These are phyloP conservation scores for Gymnopilus junonius DNA, from an alignment of 768 basidiomycete species.

Conservation along the genomic window DNA sequence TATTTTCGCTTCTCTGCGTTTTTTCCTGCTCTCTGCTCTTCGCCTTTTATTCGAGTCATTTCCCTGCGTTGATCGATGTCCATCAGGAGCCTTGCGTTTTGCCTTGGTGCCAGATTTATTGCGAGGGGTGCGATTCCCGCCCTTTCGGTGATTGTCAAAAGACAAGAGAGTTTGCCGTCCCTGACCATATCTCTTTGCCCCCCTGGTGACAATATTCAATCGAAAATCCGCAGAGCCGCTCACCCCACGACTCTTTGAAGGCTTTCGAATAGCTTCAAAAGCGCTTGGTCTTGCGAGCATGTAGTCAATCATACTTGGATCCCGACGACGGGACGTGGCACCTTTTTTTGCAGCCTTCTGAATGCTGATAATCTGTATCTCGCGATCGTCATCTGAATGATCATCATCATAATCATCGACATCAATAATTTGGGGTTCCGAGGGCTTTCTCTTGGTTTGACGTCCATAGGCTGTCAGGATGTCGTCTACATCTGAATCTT, in stretches of 20 bases:
- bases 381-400: neutral
- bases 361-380: slow-evolving; percentile 1
- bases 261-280: slow-evolving; percentile 17
- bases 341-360: slow-evolving; percentile 3
- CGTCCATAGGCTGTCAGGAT: slow-evolving; percentile 10
- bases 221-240: slow-evolving; percentile 24
- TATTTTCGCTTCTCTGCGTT: slow-evolving; percentile 25
- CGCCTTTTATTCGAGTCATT: too few relatives aligned
- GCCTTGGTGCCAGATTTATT: neutral
- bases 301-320: slow-evolving; percentile 64
- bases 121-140: slow-evolving; percentile 2
- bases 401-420: neutral
- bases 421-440: neutral
- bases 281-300: slow-evolving; percentile 59
- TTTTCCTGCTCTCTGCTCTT: neutral
- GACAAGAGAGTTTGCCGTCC: slow-evolving; percentile 45
- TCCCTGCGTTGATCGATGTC: too few relatives aligned
- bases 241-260: neutral
- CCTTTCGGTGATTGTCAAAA: slow-evolving; percentile 27
- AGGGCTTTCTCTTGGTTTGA: neutral
- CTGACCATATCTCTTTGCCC: slow-evolving; percentile 35
- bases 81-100: too few relatives aligned
- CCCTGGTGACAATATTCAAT: slow-evolving; percentile 43
- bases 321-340: slow-evolving; percentile 28
- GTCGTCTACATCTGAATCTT: slow-evolving; percentile 17